Percentiles rank a stretch among this genome's conserved stretches.
Conservation (phyloP, 164 flowering plant species). For the Annona squamosa region DNA sequence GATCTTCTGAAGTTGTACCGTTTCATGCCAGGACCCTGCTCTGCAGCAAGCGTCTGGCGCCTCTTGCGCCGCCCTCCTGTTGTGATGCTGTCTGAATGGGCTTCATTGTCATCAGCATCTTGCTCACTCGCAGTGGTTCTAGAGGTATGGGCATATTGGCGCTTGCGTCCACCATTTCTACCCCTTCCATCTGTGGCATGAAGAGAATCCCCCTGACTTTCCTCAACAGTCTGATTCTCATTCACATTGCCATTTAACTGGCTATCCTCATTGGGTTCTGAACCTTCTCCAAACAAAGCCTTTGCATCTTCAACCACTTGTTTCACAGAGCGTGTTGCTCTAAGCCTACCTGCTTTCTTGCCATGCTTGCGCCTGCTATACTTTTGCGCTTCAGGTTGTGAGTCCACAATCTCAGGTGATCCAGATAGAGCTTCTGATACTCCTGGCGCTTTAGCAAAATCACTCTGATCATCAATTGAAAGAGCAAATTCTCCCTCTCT, state of each 20-base stretch:
- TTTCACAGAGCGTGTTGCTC: constrained; percentile 4
- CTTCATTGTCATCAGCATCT: constrained; percentile 59
- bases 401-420: constrained; percentile 5
- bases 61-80: constrained; percentile 54
- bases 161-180: constrained; percentile 33
- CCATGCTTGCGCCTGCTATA: constrained; percentile 2
- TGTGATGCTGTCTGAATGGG: constrained; percentile 54
- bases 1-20: constrained; percentile 78
- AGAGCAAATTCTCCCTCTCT: constrained; percentile 16
- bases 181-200: constrained; percentile 18
- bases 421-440: constrained; percentile 33
- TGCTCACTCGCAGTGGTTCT: constrained; percentile 22
- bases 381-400: background rate
- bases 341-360: constrained; percentile 1
- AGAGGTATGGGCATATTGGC: constrained; percentile 36
- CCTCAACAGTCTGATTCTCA: constrained; percentile 27
- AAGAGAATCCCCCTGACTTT: constrained; percentile 28
- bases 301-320: constrained; percentile 6
- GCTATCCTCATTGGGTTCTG: background rate
- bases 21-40: constrained; percentile 43
- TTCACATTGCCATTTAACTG: constrained; percentile 16
- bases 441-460: constrained; percentile 21
- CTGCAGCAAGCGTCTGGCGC: constrained; percentile 41
- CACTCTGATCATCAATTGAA: constrained; percentile 31
- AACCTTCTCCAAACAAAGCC: constrained; percentile 2